phyloP scores from a whole-genome alignment of 305 asterid species.

The Plantago rigida region DNA sequence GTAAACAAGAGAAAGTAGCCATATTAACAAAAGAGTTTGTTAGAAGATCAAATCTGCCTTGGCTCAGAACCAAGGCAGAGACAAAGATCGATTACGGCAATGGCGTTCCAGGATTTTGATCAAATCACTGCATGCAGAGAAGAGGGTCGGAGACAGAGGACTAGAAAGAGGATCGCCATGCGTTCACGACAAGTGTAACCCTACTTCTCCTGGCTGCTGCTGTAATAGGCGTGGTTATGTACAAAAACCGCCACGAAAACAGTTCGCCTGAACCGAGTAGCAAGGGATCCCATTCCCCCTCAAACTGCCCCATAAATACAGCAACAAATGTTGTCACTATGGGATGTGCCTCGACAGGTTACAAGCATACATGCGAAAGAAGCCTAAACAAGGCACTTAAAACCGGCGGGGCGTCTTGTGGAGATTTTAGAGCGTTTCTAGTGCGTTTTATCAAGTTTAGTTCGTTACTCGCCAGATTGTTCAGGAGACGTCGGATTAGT shows the following conservation, averaged over 20 bases:
- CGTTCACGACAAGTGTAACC: slow-evolving; percentile 18
- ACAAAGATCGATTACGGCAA: slow-evolving; percentile 5
- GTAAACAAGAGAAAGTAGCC: background rate
- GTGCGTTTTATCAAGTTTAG: too few relatives aligned
- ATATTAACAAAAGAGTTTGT: slow-evolving; percentile 5
- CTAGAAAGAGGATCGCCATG: slow-evolving; percentile 31
- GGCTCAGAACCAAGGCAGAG: slow-evolving; percentile 57
- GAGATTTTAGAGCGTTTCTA: too few relatives aligned
- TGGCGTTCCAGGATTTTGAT: slow-evolving; percentile 71
- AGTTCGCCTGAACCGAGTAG: background rate
- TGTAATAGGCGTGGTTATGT: slow-evolving; percentile 23
- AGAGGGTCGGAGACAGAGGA: slow-evolving; percentile 28
- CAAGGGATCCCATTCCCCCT: slow-evolving; percentile 1
- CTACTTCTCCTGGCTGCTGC: slow-evolving; percentile 31
- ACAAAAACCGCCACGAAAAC: slow-evolving; percentile 7
- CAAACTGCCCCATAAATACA: slow-evolving; percentile 6
- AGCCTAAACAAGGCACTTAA: slow-evolving; percentile 32
- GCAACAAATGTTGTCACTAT: slow-evolving; percentile 30
- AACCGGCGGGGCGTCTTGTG: background rate
- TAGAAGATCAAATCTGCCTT: slow-evolving; percentile 34
- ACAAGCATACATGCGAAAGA: slow-evolving; percentile 35
- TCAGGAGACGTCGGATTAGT: too few relatives aligned
- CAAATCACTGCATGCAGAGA: slow-evolving; percentile 33
- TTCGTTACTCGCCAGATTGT: too few relatives aligned
- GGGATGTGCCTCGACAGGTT: slow-evolving; percentile 45